A percentile compares a stretch with the other conserved stretches of the same genome.
phyloP scores from a whole-genome alignment of 2,329 filamentous ascomycete species.

The Biscogniauxia mediterranea region DNA sequence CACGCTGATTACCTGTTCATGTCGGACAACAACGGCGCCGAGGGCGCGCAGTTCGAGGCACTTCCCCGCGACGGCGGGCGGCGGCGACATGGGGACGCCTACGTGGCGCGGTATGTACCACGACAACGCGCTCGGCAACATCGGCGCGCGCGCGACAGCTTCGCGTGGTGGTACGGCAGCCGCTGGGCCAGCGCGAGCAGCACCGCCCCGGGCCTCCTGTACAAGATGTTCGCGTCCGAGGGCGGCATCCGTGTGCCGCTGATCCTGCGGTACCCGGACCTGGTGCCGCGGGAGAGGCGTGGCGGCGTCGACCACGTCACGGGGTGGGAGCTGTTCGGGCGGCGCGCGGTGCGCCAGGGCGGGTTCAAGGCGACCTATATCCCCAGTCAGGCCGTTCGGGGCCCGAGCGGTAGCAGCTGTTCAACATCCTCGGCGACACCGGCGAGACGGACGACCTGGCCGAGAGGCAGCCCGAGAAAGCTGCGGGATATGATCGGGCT shows the following conservation, averaged over 20 bases:
- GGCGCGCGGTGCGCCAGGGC: slow-evolving; percentile 32
- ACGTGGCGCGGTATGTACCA: slow-evolving; percentile 1
- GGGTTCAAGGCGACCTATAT: slow-evolving; percentile 32
- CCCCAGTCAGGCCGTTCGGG: slow-evolving; percentile 23
- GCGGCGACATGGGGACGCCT: slow-evolving; percentile 1
- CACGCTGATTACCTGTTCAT: slow-evolving; percentile 43
- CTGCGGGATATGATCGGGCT: neutral
- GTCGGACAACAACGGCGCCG: slow-evolving; percentile 5
- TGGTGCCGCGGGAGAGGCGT: no score
- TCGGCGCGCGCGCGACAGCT: slow-evolving; percentile 1
- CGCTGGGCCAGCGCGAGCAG: slow-evolving; percentile 2
- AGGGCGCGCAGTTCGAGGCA: slow-evolving; percentile 7
- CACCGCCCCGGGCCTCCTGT: neutral
- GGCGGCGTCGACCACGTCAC: slow-evolving; percentile 35
- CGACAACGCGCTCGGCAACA: slow-evolving; percentile 2
- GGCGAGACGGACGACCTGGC: slow-evolving; percentile 27
- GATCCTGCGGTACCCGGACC: slow-evolving; percentile 3
- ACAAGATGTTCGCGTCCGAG: slow-evolving; percentile 1
- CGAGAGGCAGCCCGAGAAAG: slow-evolving; percentile 13
- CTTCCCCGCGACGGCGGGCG: neutral
- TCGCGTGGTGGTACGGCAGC: slow-evolving; percentile 3
- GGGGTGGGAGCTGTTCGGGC: slow-evolving; percentile 38
- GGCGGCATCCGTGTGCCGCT: slow-evolving; percentile 19
- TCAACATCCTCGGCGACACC: slow-evolving; percentile 24
- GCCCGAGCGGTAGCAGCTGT: slow-evolving; percentile 28